Base-by-base conservation (phyloP, 331 rosid genomes). In the Saraca asoca region DNA sequence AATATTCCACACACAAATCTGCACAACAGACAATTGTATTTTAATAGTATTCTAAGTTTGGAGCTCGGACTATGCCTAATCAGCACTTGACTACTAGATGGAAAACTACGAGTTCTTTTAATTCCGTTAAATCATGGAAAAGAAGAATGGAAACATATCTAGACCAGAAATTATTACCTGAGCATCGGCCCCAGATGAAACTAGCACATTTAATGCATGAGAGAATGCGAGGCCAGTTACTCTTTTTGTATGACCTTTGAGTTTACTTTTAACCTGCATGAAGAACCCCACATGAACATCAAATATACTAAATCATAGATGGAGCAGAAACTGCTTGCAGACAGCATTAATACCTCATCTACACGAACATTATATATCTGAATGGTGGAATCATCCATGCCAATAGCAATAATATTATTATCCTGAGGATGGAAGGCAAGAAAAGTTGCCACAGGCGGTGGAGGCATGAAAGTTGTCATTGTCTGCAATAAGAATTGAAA, bases 141-240 rank as follows among this genome's bases (percentile, higher is more conserved):
- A 66, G 9, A 5, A 48, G 64, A 33, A 60, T 49, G 57, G 57
- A 58, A 51, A 75, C 13, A 58, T 35, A 69, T 68, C 62, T 54
- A 43, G 16, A 20, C 3, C 31, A 14, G 58, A 54, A 37, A 54
- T 69, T 10, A 66, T 66, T 70, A 93, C 98, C 98, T 93, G 98
- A 59, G 98, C 86, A 71, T 93, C 98, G 0, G 95, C 97, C 64
- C 98, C 98, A 1, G 98, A 93, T 73, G 98, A 93, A 75, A 93
- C 91, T 62, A 93, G 88, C 59, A 84, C 90, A 68, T 82, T 93
- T 68, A 90, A 75, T 14, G 76, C 82, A 62, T 93, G 95, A 69
- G 98, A 93, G 79, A 93, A 93, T 64, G 97, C 98, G 58, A 93
- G 91, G 66, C 98, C 98, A 37, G 98, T 90, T 18, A 93, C 88